Base-by-base conservation (phyloP, 495 filamentous ascomycete genomes). In the Aspergillus cavernicola region DNA sequence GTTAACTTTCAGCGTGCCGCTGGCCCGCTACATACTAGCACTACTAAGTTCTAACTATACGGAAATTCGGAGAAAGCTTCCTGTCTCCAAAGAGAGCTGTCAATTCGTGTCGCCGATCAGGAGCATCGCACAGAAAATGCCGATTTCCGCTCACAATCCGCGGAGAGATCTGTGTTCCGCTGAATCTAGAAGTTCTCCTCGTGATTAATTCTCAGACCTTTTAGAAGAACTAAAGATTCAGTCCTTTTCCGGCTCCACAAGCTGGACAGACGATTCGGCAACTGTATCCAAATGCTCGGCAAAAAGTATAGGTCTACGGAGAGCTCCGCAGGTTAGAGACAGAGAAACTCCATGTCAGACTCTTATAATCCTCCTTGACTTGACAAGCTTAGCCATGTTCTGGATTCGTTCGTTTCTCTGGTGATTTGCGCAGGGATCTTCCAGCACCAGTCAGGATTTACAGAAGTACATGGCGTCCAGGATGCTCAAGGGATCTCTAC, bases 211-310 rank as follows among this genome's bases (percentile, higher is more conserved):
- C 3, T 18, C 16, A 16, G 13, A 6, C 16, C 35, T 15, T 38
- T 28, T 24, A 16, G 41, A 44, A 29, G 24, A 28, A 31, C 41
- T 19, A 18, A 29, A 40, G 54, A 39, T 35, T 53, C 33, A 50
- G 39, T 33, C 19, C 33, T 55, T 55, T 55, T 52, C 52, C 50
- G 61, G 48, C 28, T 56, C 57, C 61, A 58, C 61, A 16, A 24
- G 9, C 33, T 47, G 48, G 45, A 60, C 32, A 43, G 58, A 55
- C 54, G 39, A 56, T 48, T 64, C 57, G 61, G 61, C 52, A 64
- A 56, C 36, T 32, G 23, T 23, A 53, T 26, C 13, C 24, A 10
- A 32, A 18, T 46, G 16, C 28, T 28, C 42, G 42, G 28, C 18
- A 3, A 38, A 16, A 38, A 35, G 32, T 9, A 35, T 12, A n/a